phyloP scores from a whole-genome alignment of 495 filamentous ascomycete genomes.

The Daldinia caldariorum region DNA sequence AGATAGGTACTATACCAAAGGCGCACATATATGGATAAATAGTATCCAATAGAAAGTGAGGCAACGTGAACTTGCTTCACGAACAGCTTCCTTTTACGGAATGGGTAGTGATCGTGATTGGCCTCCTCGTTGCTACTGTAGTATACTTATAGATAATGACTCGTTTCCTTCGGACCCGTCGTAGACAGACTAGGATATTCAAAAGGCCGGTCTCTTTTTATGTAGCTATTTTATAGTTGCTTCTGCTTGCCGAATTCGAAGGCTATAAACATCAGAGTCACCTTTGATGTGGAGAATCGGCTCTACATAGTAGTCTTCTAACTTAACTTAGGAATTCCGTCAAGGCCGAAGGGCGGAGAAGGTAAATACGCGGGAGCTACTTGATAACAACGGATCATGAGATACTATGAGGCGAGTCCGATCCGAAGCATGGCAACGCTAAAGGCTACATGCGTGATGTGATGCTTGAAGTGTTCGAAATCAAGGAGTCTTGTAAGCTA shows the following conservation, averaged over 20 bases:
- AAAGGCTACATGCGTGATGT: background rate
- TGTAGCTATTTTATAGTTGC: background rate
- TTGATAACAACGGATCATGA: conserved; percentile 44
- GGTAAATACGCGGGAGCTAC: conserved; percentile 37
- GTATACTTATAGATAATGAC: conserved; percentile 1
- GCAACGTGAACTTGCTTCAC: background rate
- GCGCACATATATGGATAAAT: background rate
- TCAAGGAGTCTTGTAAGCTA: background rate
- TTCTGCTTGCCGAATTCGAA: background rate
- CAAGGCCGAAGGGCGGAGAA: conserved; percentile 38
- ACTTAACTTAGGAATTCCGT: conserved; percentile 26
- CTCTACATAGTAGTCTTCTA: conserved; percentile 1
- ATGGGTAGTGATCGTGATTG: conserved; percentile 7
- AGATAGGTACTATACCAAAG: background rate
- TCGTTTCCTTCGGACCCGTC: background rate
- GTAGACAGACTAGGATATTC: conserved; percentile 3
- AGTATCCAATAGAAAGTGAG: background rate
- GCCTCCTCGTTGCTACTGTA: background rate
- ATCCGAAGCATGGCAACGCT: conserved; percentile 17
- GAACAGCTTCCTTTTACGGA: conserved; percentile 3
- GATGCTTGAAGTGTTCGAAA: background rate
- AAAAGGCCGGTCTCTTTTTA: background rate
- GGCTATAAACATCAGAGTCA: conserved; percentile 1
- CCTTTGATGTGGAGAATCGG: conserved; percentile 12
- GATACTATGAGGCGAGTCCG: conserved; percentile 34